Evolutionary conservation across 805 yeast species (phyloP), one percentile per base, ranked within the genome.

Genomic region (Wickerhamiella galacta): DNA sequence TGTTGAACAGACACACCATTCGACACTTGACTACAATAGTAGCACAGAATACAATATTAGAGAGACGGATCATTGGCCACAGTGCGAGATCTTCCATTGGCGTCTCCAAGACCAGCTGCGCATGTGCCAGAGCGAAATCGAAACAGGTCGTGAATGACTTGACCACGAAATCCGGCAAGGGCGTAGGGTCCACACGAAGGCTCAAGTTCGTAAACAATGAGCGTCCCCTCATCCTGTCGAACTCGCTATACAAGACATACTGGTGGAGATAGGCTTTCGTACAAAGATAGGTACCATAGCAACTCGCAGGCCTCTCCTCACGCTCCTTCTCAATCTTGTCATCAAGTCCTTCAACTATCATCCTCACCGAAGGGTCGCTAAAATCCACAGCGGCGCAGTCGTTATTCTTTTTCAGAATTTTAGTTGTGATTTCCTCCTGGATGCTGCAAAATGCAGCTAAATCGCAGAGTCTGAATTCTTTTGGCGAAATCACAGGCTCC

Each of bases 401-500:
- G 68, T 45, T 46, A 73, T 20, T 68, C 48, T 31, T 61, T 53
- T 41, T 37, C 46, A 34, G 34, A 17, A 41, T 30, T 25, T 38
- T 30, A 28, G 35, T 57, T 61, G 52, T 69, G 72, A 48, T 35
- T 23, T 39, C 47, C 38, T 68, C 68, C 39, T 69, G 70, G 38
- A 80, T 41, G 39, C 72, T 64, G 9, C 75, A 70, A 51, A 75
- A 67, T 1, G 63, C 44, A 0, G 80, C 76, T 65, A 53, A 25
- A 49, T 52, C 42, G 60, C 60, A 9, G 47, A 45, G 2, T 40
- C 40, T n/a, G 49, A 15, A 12, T 9, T 9, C 28, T 6, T 15
- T 10, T 6, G 28, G 28, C 28, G 17, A 14, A 6, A 6, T 6
- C 19, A 18, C 18, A 17, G 18, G 28, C 18, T 8, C 8, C 18